These are phyloP conservation scores for Chaetomium sp. DNA, from an alignment of 2,329 filamentous ascomycete species.

Conservation along the genomic window DNA sequence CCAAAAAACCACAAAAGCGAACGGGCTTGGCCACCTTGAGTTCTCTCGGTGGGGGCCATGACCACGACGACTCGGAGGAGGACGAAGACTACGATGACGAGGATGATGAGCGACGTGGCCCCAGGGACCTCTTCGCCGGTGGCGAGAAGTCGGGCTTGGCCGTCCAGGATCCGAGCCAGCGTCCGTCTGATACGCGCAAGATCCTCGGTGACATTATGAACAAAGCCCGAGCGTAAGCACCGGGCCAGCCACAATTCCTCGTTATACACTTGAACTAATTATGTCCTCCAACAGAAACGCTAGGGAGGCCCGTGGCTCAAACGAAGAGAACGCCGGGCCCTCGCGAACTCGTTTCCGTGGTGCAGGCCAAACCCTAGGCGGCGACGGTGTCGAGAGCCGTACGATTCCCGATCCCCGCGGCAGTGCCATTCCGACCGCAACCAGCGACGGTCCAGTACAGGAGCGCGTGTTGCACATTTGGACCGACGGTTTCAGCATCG, in stretches of 20 bases:
- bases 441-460: conserved; percentile 53
- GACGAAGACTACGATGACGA: conserved; percentile 63
- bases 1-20: conserved; percentile 53
- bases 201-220: conserved; percentile 66
- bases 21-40: conserved; percentile 64
- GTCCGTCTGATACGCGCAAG: conserved; percentile 53
- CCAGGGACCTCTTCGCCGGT: conserved; percentile 75
- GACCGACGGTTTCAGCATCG: conserved; percentile 83
- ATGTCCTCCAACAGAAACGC: conserved; percentile 56
- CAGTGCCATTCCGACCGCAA: conserved; percentile 38
- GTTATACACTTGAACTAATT: conserved; percentile 20
- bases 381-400: conserved; percentile 72
- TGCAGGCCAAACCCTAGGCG: conserved; percentile 73
- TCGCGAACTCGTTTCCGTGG: conserved; percentile 66
- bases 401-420: conserved; percentile 63
- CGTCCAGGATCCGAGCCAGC: conserved; percentile 62
- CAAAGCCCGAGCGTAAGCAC: conserved; percentile 62
- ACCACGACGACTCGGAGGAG: conserved; percentile 55
- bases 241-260: neutral
- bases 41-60: conserved; percentile 55
- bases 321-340: conserved; percentile 50
- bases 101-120: conserved; percentile 59
- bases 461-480: conserved; percentile 76
- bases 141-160: conserved; percentile 80
- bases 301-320: conserved; percentile 47